Conservation (phyloP, 148 eudicot species). For the Pharnaceum exiguum region DNA sequence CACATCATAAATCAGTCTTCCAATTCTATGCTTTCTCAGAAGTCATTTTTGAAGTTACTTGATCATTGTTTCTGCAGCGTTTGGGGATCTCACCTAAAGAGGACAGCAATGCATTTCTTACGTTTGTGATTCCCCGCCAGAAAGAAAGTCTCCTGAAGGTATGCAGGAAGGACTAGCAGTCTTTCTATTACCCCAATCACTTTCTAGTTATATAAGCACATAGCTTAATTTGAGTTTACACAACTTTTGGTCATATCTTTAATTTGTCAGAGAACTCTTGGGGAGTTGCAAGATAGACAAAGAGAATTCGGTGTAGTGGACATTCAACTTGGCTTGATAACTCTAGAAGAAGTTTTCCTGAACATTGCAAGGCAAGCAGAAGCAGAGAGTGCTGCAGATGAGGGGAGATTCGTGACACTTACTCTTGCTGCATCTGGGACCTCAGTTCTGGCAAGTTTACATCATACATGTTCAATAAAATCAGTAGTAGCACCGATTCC, state of each 20-base stretch:
- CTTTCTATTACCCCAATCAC: too few species aligned
- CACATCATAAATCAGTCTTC: background rate
- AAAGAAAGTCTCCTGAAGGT: conserved; percentile 65
- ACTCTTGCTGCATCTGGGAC: conserved; percentile 52
- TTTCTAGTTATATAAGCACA: too few species aligned
- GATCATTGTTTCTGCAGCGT: conserved; percentile 33
- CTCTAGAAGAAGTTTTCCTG: conserved; percentile 91
- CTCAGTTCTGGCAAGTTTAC: conserved; percentile 42
- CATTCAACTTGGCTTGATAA: conserved; percentile 81
- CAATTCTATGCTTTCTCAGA: conserved; percentile 4
- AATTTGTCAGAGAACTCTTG: conserved; percentile 43
- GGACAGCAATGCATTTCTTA: conserved; percentile 69
- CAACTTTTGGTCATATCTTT: background rate
- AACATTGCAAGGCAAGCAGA: conserved; percentile 81
- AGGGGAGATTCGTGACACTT: conserved; percentile 56
- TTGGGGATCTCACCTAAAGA: conserved; percentile 66
- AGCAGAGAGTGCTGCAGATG: conserved; percentile 70
- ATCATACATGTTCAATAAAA: background rate
- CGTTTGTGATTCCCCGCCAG: conserved; percentile 65
- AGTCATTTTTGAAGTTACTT: background rate
- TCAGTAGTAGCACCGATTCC: too few species aligned
- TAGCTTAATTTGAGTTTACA: too few species aligned
- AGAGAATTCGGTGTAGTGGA: conserved; percentile 64
- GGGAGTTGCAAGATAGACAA: conserved; percentile 72
- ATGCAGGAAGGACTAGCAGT: too few species aligned